Evolutionary conservation across 2,329 filamentous ascomycete species (phyloP), one percentile per base, ranked within the genome.

Genomic region (Exophiala bonariae): DNA sequence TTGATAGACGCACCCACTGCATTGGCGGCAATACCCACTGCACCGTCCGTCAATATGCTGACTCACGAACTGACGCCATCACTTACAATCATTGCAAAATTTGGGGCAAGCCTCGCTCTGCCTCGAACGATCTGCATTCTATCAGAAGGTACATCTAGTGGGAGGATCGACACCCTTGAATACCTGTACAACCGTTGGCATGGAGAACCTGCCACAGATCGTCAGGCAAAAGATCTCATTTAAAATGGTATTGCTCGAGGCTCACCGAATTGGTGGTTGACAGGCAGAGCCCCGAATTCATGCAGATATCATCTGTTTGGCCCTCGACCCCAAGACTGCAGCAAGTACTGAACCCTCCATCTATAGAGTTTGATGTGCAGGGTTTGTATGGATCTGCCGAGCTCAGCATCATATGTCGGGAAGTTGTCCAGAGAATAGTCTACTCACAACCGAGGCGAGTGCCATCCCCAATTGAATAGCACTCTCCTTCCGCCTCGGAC

Each of bases 251-350:
- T n/a, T n/a, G n/a, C n/a, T n/a, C n/a, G n/a, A n/a, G n/a, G n/a
- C n/a, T n/a, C n/a, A n/a, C n/a, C n/a, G n/a, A n/a, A n/a, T n/a
- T n/a, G n/a, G 48, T 43, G 16, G 48, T 50, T 16, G 47, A 50
- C 38, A 47, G 40, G 31, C 48, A 50, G n/a, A 50, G 48, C 10
- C 47, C 47, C 7, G 42, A 46, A 17, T 46, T 36, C 34, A 50
- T 34, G 48, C 48, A 50, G 16, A 50, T 23, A 20, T 50, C 48
- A 32, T 50, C 47, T 22, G 43, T 43, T n/a, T 38, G 43, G 19
- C 30, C 17, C 16, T 43, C 47, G 26, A 43, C 48, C 16, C 47
- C 47, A 20, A 50, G 31, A n/a, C 33, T 41, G 30, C 48, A 50
- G 34, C 48, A 50, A 33, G 36, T 32, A 28, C 43, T 42, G 34